Evolutionary conservation across 1,284 basidiomycete species (phyloP).

Genomic region (Dichomitus squalens): DNA sequence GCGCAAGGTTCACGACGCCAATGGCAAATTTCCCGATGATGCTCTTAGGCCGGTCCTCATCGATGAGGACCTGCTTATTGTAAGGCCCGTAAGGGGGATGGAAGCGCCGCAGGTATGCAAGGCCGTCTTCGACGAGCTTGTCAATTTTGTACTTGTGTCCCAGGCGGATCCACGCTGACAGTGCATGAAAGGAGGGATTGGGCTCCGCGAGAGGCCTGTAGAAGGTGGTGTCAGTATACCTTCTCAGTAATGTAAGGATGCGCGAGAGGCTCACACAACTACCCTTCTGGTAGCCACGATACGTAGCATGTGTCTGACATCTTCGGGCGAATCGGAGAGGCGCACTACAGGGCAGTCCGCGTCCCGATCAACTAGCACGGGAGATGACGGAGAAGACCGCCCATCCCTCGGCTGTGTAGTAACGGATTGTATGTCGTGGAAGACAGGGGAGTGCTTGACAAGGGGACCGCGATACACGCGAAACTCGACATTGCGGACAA

Average conservation of each 20-base stretch:
- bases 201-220: not conserved
- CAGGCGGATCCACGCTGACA: constrained; percentile 4
- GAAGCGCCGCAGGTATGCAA: constrained; percentile 36
- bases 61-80: too few relatives aligned
- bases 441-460: not conserved
- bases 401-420: too few relatives aligned
- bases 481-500: not conserved
- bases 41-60: too few relatives aligned
- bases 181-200: not conserved
- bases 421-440: constrained; percentile 3
- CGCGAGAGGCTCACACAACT: not conserved
- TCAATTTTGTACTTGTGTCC: constrained; percentile 11
- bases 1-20: not conserved
- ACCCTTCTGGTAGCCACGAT: not conserved
- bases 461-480: constrained; percentile 3
- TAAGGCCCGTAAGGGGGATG: too few relatives aligned
- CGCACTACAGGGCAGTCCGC: constrained; percentile 21
- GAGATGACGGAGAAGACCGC: too few relatives aligned
- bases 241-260: not conserved
- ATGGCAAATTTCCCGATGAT: not conserved
- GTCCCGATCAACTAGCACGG: too few relatives aligned
- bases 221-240: not conserved
- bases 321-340: not conserved
- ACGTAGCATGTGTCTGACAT: not conserved
- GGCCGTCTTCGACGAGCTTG: constrained; percentile 1